phyloP scores from a whole-genome alignment of 345 rosid genomes.

The Populus davidiana region DNA sequence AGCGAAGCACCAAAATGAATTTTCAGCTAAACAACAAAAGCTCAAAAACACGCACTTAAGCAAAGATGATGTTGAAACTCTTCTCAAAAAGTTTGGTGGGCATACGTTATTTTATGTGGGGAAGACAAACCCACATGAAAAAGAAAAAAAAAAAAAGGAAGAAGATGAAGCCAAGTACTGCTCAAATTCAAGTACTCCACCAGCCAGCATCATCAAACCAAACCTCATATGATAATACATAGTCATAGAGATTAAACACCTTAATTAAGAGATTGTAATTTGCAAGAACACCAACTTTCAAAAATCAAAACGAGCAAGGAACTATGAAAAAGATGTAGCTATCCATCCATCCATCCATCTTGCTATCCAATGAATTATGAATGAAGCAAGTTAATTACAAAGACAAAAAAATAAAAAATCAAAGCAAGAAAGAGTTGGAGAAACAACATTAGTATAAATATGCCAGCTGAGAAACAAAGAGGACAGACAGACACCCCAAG shows the following conservation, averaged over 20 bases:
- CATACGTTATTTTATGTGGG: conserved; percentile 53
- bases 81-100: background rate
- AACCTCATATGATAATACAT: background rate
- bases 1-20: conserved; percentile 23
- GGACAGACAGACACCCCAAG: background rate
- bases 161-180: background rate
- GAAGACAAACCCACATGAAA: background rate
- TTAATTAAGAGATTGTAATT: background rate
- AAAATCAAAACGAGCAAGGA: background rate
- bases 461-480: background rate
- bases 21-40: conserved; percentile 25
- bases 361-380: background rate
- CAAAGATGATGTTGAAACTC: conserved; percentile 24
- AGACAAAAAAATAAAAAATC: background rate
- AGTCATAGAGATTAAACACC: background rate
- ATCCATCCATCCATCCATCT: background rate
- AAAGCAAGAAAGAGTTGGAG: background rate
- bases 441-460: background rate
- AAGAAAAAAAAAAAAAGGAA: background rate
- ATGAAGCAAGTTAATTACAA: background rate
- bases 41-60: conserved; percentile 20
- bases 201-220: background rate
- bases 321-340: background rate
- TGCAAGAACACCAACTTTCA: background rate
- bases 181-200: background rate